These are phyloP conservation scores for Tolypocladium tundrense DNA, from an alignment of 2,329 filamentous ascomycete genomes.

Conservation along the genomic window DNA sequence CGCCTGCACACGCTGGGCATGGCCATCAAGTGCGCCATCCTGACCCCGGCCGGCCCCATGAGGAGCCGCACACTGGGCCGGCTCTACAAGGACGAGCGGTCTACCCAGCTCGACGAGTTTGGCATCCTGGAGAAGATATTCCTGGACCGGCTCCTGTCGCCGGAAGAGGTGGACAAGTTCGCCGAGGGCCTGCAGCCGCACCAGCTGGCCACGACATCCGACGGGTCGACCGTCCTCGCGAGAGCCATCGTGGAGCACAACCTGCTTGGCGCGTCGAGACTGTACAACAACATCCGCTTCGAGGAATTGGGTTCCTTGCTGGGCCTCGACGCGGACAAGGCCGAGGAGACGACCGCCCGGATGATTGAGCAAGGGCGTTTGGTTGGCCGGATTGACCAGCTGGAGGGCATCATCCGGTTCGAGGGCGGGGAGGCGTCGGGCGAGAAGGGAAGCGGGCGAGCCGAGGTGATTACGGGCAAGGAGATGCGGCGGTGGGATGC, in stretches of 20 bases:
- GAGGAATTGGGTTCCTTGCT: slow-evolving; percentile 67
- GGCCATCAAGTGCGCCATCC: slow-evolving; percentile 83
- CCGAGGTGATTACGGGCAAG: slow-evolving; percentile 52
- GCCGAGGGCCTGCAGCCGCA: slow-evolving; percentile 71
- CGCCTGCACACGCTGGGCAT: slow-evolving; percentile 74
- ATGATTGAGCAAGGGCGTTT: slow-evolving; percentile 96
- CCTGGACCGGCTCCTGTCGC: slow-evolving; percentile 71
- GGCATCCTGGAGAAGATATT: slow-evolving; percentile 96
- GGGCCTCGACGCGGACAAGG: slow-evolving; percentile 67
- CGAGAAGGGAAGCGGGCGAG: slow-evolving; percentile 56
- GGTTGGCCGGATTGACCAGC: slow-evolving; percentile 86
- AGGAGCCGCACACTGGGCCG: slow-evolving; percentile 71
- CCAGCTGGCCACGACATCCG: slow-evolving; percentile 79
- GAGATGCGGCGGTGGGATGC: slow-evolving; percentile 81
- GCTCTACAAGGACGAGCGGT: slow-evolving; percentile 88
- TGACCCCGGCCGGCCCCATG: slow-evolving; percentile 81
- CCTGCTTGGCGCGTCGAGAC: slow-evolving; percentile 69
- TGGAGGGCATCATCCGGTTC: slow-evolving; percentile 81
- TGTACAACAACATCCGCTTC: slow-evolving; percentile 70
- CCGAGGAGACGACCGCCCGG: slow-evolving; percentile 80
- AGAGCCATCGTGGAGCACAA: slow-evolving; percentile 96
- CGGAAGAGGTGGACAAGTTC: slow-evolving; percentile 79
- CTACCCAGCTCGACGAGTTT: slow-evolving; percentile 65
- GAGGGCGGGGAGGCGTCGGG: slow-evolving; percentile 62
- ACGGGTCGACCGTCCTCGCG: slow-evolving; percentile 86